Evolutionary conservation across 2,329 filamentous ascomycete genomes (phyloP).

Genomic region (Volutella citrinella): DNA sequence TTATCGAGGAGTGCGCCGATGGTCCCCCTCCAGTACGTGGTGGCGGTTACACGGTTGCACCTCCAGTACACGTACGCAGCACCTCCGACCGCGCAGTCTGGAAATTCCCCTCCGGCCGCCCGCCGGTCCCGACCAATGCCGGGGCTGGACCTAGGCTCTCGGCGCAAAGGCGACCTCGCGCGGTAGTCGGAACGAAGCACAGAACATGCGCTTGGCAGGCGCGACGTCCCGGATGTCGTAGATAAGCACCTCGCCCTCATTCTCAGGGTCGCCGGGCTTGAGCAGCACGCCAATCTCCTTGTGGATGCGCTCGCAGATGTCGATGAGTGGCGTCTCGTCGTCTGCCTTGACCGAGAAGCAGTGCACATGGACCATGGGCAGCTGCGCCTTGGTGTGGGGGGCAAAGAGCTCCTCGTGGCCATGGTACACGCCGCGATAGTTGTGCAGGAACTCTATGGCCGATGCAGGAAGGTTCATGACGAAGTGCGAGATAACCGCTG

Average conservation of each 20-base stretch:
- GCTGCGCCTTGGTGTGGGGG: conserved; percentile 52
- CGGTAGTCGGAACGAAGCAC: conserved; percentile 86
- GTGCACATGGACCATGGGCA: conserved; percentile 90
- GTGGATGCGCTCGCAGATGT: conserved; percentile 41
- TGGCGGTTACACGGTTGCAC: no score
- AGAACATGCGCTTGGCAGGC: conserved; percentile 95
- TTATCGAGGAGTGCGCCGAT: no score
- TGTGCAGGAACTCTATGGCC: conserved; percentile 76
- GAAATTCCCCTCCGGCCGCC: conserved; percentile 15
- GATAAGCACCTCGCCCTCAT: conserved; percentile 51
- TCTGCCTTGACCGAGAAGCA: conserved; percentile 86
- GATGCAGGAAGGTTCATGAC: conserved; percentile 96
- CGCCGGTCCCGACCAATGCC: conserved; percentile 14
- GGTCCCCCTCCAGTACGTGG: no score
- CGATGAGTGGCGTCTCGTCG: conserved; percentile 61
- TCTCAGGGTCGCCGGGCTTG: conserved; percentile 42
- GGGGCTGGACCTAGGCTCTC: conserved; percentile 20
- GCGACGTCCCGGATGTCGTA: conserved; percentile 81
- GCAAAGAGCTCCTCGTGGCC: conserved; percentile 64
- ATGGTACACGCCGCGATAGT: conserved; percentile 70
- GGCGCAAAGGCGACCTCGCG: conserved; percentile 73
- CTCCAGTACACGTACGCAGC: no score
- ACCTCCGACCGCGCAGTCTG: no score
- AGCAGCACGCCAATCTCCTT: conserved; percentile 40
- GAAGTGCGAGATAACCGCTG: conserved; percentile 82